Evolutionary conservation across 176 grass and related monocot species (phyloP), one percentile per base, ranked within the genome.

Genomic region (Chloris gayana): DNA sequence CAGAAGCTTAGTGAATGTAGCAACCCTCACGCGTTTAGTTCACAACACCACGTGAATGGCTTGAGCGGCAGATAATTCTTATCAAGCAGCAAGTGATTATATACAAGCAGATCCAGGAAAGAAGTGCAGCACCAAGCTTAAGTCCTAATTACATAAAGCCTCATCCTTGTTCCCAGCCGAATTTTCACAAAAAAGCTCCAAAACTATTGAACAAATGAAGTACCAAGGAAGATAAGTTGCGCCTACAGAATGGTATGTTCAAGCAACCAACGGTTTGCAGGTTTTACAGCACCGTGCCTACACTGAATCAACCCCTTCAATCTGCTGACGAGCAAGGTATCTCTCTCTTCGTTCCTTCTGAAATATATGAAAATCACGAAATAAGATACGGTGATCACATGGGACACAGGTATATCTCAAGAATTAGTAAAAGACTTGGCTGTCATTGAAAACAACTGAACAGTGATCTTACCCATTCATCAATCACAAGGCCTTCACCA

Each of bases 281-380:
- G 33, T 68, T 72, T 77, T 42, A 56, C 25, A 65, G 35, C 39
- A 4, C 69, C 7, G 19, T 31, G 42, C 82, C 85, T 86, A 99
- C 58, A 91, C 82, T 60, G 96, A 99, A 93, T 99, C 92, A 85
- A 87, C 86, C 75, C 67, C 81, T 93, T 93, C 90, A 22, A 91
- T 78, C 72, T 99, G 96, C 72, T 95, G 96, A 57, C 89, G 88
- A 77, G 96, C 96, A 76, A 99, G 90, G 77, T 95, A 99, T 80
- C 90, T 85, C 84, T 99, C 96, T 83, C 96, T 95, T 81, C 96
- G 86, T 77, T 99, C 92, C 79, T 95, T 99, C 96, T 99, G 69
- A 58, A 84, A 82, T 85, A 77, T 66, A 73, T 60, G 21, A 51
- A 70, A 78, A 66, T 17, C 19, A 44, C 38, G 6, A 69, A 78